Conservation (phyloP, 352 stramenopile species). For the Pythium chondricola region DNA sequence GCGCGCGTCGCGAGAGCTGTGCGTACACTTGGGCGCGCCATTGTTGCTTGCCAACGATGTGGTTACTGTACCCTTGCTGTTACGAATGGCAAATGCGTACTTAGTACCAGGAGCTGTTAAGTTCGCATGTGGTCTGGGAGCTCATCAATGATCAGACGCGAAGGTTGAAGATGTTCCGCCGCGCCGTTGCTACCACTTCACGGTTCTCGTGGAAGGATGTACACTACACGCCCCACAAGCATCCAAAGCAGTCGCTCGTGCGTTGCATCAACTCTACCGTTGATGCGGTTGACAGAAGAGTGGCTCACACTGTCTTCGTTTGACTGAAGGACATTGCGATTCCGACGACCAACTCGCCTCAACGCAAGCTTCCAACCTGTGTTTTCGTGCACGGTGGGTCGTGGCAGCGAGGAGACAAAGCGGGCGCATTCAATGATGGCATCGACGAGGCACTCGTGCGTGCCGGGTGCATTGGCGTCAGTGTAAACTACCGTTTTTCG, state of each 20-base stretch:
- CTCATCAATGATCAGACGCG: too few species aligned
- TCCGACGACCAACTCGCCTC: conserved; percentile 21
- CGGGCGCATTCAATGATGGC: conserved; percentile 46
- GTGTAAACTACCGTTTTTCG: conserved; percentile 78
- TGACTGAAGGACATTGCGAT: conserved; percentile 54
- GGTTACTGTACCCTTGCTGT: not conserved
- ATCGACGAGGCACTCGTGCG: conserved; percentile 57
- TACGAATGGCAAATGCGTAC: conserved; percentile 5
- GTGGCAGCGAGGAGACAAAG: conserved; percentile 82
- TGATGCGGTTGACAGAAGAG: not conserved
- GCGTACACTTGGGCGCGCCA: conserved; percentile 25
- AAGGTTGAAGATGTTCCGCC: conserved; percentile 13
- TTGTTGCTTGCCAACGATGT: conserved; percentile 1
- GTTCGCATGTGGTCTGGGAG: too few species aligned
- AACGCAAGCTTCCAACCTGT: conserved; percentile 45
- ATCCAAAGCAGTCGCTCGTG: conserved; percentile 48
- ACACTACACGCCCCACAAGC: conserved; percentile 34
- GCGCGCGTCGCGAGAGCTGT: not conserved
- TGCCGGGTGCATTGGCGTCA: conserved; percentile 49
- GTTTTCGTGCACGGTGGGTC: conserved; percentile 82
- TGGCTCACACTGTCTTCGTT: not conserved
- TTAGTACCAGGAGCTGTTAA: too few species aligned
- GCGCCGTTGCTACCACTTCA: conserved; percentile 20
- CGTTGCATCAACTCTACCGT: not conserved
- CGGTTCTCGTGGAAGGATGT: conserved; percentile 67